These are phyloP conservation scores for Ramularia collo-cygni DNA, from an alignment of 2,329 filamentous ascomycete genomes.

Conservation along the genomic window DNA sequence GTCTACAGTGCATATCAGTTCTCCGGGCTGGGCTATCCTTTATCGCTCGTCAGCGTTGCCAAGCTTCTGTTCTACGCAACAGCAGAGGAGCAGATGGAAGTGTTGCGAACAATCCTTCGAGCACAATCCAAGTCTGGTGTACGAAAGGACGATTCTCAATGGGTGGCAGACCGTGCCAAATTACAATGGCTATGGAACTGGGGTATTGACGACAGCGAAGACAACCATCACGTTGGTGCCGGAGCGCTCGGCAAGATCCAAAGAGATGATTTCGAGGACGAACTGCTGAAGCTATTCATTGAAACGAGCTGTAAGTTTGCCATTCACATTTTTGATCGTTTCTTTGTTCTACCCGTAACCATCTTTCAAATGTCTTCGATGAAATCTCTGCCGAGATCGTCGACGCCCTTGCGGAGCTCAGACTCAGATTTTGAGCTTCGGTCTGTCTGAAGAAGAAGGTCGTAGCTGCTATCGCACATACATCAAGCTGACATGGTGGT, in stretches of 20 bases:
- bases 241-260: constrained; percentile 54
- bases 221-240: constrained; percentile 31
- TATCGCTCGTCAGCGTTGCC: constrained; percentile 38
- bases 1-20: constrained; percentile 45
- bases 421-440: no score
- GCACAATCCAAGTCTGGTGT: constrained; percentile 42
- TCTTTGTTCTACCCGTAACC: no score
- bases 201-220: constrained; percentile 47
- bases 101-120: constrained; percentile 55
- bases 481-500: no score
- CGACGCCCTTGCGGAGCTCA: no score
- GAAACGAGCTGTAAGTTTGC: constrained; percentile 31
- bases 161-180: constrained; percentile 55
- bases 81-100: constrained; percentile 55
- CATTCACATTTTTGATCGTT: not conserved
- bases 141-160: constrained; percentile 53
- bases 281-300: constrained; percentile 63
- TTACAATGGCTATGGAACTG: constrained; percentile 69
- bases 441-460: no score
- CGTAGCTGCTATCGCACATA: no score
- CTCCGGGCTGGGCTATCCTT: constrained; percentile 33
- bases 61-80: constrained; percentile 60
- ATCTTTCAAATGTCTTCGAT: no score
- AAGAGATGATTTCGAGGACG: constrained; percentile 57
- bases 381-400: no score